A percentile compares a stretch with the other conserved stretches of the same genome.
Conservation (phyloP, 1,284 basidiomycete species). For the Tilletia horrida region DNA sequence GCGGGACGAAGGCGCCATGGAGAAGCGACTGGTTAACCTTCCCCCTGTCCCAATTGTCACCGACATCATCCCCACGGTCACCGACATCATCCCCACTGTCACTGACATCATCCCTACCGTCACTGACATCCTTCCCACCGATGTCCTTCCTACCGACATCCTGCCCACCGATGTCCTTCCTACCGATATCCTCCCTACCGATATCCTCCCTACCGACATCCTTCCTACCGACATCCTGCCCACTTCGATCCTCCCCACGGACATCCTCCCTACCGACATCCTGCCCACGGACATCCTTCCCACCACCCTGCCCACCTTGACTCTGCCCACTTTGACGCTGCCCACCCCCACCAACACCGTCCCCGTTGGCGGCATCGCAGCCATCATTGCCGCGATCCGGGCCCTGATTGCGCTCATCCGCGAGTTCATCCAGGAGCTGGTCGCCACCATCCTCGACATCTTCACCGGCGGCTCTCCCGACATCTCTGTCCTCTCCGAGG, state of each 20-base stretch:
- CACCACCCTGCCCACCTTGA: not conserved
- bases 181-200: not conserved
- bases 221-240: not conserved
- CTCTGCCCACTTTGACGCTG: not conserved
- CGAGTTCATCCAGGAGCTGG: not conserved
- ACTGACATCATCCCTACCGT: not conserved
- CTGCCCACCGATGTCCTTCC: not conserved
- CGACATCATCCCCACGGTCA: not conserved
- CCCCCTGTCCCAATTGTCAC: not conserved
- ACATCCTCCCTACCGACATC: not conserved
- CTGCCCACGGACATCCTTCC: not conserved
- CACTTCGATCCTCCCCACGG: not conserved
- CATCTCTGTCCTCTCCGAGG: slow-evolving; percentile 10
- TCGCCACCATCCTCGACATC: not conserved
- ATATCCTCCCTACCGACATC: not conserved
- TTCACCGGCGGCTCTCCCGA: not conserved
- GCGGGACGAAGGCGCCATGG: not conserved
- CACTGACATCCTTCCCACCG: not conserved
- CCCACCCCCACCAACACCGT: not conserved
- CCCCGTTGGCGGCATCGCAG: not conserved
- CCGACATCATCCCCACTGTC: not conserved
- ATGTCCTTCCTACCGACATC: not conserved
- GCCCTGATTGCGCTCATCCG: slow-evolving; percentile 11
- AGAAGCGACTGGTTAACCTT: not conserved
- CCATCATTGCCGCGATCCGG: not conserved